A percentile compares a stretch with the other conserved stretches of the same genome.
Conservation (phyloP, 495 filamentous ascomycete genomes). For the Chaetomium tenue region DNA sequence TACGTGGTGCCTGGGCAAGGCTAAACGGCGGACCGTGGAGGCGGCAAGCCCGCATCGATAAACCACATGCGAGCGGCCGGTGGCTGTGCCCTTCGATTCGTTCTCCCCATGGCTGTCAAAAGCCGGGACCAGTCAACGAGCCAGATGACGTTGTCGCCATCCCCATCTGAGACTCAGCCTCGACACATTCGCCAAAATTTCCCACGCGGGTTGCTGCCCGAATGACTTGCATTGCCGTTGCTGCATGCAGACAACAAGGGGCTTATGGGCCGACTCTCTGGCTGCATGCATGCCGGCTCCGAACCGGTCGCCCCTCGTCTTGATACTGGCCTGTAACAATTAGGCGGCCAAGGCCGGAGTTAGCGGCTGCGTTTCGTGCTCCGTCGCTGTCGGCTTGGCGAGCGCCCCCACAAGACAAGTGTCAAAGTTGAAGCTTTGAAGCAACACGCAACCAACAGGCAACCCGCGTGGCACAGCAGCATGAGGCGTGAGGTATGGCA, state of each 20-base stretch:
- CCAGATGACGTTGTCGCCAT: constrained; percentile 13
- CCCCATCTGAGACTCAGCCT: constrained; percentile 15
- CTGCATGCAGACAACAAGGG: constrained; percentile 7
- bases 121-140: not conserved
- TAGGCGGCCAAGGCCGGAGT: constrained; percentile 15
- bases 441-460: constrained; percentile 1
- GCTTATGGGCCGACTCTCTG: no score
- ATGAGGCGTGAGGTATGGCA: constrained; percentile 1
- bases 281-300: constrained; percentile 6
- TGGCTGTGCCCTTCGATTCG: constrained; percentile 8
- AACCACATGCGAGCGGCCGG: not conserved
- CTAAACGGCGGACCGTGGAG: not conserved
- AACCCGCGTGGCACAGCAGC: constrained; percentile 12
- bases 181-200: constrained; percentile 7
- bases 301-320: constrained; percentile 10
- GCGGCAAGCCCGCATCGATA: not conserved
- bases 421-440: not conserved
- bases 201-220: constrained; percentile 1
- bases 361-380: constrained; percentile 6
- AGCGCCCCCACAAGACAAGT: constrained; percentile 1
- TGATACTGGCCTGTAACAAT: constrained; percentile 22
- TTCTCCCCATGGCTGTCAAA: not conserved
- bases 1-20: not conserved
- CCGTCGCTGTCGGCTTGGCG: not conserved
- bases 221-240: constrained; percentile 24